These are phyloP conservation scores for Rhytidhysteron rufulum DNA, from an alignment of 2,329 filamentous ascomycete species.

Conservation along the genomic window DNA sequence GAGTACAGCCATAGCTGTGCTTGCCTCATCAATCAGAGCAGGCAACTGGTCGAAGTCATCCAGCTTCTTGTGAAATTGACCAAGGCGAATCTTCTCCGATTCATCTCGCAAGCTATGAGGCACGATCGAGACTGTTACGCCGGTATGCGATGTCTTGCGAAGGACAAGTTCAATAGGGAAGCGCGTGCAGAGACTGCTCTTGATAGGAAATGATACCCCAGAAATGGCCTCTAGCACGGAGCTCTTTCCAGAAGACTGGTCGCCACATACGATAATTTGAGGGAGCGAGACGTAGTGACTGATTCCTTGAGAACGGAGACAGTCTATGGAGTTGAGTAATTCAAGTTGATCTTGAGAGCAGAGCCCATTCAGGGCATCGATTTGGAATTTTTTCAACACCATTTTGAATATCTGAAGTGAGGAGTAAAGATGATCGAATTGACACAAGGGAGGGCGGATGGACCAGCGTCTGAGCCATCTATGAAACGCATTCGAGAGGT, in stretches of 20 bases:
- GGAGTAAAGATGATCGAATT: not conserved
- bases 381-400: conserved; percentile 12
- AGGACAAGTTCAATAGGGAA: conserved; percentile 45
- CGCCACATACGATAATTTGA: conserved; percentile 23
- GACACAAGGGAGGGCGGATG: no score
- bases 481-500: no score
- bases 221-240: conserved; percentile 33
- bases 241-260: conserved; percentile 39
- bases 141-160: conserved; percentile 14
- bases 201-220: conserved; percentile 36
- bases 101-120: conserved; percentile 15
- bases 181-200: conserved; percentile 38
- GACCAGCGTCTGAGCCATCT: no score
- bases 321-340: conserved; percentile 7
- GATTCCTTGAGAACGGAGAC: conserved; percentile 6
- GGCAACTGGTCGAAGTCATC: conserved; percentile 14
- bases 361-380: conserved; percentile 9
- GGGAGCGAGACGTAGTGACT: conserved; percentile 2
- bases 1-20: not conserved
- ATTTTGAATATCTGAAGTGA: conserved; percentile 3
- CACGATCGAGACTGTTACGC: conserved; percentile 27
- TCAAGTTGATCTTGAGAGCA: conserved; percentile 15
- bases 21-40: conserved; percentile 6
- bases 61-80: conserved; percentile 17
- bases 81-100: conserved; percentile 10